Conservation (phyloP, 768 basidiomycete genomes). For the Panaeolus papilionaceus region DNA sequence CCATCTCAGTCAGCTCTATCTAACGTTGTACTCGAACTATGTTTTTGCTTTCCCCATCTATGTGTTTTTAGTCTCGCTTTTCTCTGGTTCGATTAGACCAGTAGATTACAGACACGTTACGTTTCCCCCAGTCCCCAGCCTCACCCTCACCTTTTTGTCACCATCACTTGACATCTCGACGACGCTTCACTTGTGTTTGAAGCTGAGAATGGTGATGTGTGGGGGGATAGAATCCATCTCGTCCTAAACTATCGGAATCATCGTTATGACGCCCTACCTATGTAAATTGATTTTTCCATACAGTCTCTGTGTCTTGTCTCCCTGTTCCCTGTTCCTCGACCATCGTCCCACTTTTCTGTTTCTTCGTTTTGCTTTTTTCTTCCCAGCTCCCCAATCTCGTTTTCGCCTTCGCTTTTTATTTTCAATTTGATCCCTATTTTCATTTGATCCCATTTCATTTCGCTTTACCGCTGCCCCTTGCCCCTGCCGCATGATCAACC, state of each 20-base stretch:
- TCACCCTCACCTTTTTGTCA: background rate
- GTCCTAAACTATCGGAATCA: conserved; percentile 1
- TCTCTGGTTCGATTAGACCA: background rate
- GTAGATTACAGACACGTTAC: background rate
- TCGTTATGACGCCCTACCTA: background rate
- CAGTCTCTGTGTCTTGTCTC: background rate
- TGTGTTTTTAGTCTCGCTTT: background rate
- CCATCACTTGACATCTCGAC: background rate
- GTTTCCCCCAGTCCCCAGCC: background rate
- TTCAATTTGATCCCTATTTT: too few relatives aligned
- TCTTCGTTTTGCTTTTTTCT: background rate
- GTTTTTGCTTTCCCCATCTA: background rate
- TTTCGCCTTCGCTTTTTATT: too few relatives aligned
- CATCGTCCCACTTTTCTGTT: background rate
- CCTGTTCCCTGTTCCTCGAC: background rate
- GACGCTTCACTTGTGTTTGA: background rate
- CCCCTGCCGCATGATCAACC: background rate
- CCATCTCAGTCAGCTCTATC: background rate
- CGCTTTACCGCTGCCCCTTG: background rate
- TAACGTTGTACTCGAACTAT: background rate
- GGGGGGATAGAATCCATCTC: background rate
- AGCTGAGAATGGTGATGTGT: background rate
- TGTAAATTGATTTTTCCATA: background rate
- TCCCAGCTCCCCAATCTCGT: too few relatives aligned
- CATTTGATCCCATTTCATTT: background rate